These are phyloP conservation scores for Fusarium metavorans DNA, from an alignment of 2,329 filamentous ascomycete genomes.

Conservation along the genomic window DNA sequence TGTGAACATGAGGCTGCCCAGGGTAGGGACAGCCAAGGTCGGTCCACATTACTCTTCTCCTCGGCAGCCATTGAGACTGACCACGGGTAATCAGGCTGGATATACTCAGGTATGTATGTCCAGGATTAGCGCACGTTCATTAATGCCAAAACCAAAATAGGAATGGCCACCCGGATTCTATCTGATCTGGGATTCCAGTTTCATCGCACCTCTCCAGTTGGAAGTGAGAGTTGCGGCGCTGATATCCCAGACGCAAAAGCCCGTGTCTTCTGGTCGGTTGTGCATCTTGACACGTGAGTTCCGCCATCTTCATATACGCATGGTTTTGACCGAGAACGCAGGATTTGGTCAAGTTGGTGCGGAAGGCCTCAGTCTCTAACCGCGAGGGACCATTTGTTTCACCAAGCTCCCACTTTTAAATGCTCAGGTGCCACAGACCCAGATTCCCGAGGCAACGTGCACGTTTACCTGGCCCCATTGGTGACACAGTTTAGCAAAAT, in stretches of 20 bases:
- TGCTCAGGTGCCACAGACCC: not conserved
- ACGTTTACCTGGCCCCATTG: not conserved
- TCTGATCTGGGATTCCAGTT: not conserved
- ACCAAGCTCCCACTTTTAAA: not conserved
- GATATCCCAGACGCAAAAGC: not conserved
- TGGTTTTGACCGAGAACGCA: not conserved
- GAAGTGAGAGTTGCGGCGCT: not conserved
- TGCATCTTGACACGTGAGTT: not conserved
- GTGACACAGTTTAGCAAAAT: not conserved
- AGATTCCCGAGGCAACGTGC: too few relatives aligned
- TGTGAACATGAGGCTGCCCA: not conserved
- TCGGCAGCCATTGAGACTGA: not conserved
- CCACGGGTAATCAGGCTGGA: not conserved
- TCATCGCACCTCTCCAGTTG: not conserved
- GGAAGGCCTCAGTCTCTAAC: not conserved
- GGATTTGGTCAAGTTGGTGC: not conserved
- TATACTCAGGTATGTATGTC: not conserved
- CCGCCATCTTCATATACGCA: fast-evolving
- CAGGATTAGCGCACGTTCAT: not conserved
- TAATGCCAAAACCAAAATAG: not conserved
- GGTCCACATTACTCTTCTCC: not conserved
- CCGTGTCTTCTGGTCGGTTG: not conserved
- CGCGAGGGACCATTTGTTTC: not conserved
- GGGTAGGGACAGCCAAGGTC: not conserved
- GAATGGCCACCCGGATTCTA: not conserved